Evolutionary conservation across 768 basidiomycete genomes (phyloP).

Genomic region (Fistulinella prunicolor): DNA sequence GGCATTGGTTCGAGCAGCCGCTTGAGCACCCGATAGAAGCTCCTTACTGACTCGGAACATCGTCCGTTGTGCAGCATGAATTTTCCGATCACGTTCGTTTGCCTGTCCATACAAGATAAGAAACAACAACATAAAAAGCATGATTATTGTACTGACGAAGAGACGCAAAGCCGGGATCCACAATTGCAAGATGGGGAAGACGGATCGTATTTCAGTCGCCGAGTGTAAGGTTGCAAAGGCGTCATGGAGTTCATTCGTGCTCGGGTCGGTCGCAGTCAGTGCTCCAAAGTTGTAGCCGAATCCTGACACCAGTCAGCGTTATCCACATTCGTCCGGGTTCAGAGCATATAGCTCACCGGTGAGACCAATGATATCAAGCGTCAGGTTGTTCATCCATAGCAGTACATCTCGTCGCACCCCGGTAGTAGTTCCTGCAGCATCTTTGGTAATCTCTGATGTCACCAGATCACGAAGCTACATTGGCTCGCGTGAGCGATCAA

Average conservation of each 20-base stretch:
- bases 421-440: conserved; percentile 11
- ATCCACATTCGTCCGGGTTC: no score
- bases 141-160: conserved; percentile 33
- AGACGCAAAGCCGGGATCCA: conserved; percentile 38
- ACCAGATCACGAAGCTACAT: conserved; percentile 43
- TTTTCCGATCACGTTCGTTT: conserved; percentile 12
- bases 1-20: conserved; percentile 25
- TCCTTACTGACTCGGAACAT: conserved; percentile 51
- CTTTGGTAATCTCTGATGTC: conserved; percentile 29
- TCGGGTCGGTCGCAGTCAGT: conserved; percentile 18
- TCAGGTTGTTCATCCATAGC: conserved; percentile 32
- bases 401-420: conserved; percentile 27
- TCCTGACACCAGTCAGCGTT: conserved; percentile 20
- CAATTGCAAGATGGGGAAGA: conserved; percentile 31
- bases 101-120: conserved; percentile 16
- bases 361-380: conserved; percentile 36
- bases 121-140: not conserved
- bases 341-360: conserved; percentile 35
- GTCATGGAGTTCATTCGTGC: conserved; percentile 29
- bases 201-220: not conserved
- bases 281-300: conserved; percentile 37
- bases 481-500: not conserved
- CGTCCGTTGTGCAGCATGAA: conserved; percentile 34
- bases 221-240: not conserved
- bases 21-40: conserved; percentile 49